Percentiles rank a stretch among this genome's conserved stretches.
phyloP scores from a whole-genome alignment of 2,329 filamentous ascomycete genomes.

The Alternaria triticina region DNA sequence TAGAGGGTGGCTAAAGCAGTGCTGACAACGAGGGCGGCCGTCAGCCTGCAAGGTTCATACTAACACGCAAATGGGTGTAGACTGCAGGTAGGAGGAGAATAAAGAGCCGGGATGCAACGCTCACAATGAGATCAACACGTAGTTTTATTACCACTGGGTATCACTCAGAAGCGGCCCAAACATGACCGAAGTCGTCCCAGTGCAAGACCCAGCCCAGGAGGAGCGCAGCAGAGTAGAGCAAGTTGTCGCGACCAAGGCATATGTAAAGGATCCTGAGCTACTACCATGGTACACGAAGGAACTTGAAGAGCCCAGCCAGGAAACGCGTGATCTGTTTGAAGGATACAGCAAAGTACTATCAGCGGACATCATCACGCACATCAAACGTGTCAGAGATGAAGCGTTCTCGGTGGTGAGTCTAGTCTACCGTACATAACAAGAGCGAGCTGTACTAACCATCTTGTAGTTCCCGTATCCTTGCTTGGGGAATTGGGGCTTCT shows the following conservation, averaged over 20 bases:
- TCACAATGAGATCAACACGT: neutral
- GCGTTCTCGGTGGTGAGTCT: conserved; percentile 39
- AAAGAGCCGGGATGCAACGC: neutral
- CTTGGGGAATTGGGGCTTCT: conserved; percentile 46
- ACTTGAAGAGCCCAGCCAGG: conserved; percentile 34
- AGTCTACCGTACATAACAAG: neutral
- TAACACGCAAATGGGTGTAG: neutral
- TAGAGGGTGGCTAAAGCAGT: conserved; percentile 5
- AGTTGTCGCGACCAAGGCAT: conserved; percentile 23
- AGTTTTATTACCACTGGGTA: neutral
- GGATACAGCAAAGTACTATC: conserved; percentile 48
- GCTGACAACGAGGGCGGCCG: conserved; percentile 10
- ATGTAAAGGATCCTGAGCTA: conserved; percentile 26
- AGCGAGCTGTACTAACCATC: neutral
- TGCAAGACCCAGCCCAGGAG: conserved; percentile 2
- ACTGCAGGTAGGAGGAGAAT: neutral
- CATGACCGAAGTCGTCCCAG: conserved; percentile 16
- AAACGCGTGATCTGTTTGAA: conserved; percentile 46
- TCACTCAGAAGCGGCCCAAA: neutral
- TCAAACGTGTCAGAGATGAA: conserved; percentile 42
- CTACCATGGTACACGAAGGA: conserved; percentile 44
- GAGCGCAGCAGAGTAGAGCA: conserved; percentile 18
- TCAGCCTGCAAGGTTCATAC: conserved; percentile 8
- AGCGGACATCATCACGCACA: conserved; percentile 45
- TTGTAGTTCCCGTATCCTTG: conserved; percentile 45